Evolutionary conservation across 2,329 filamentous ascomycete species (phyloP), one percentile per base, ranked within the genome.

Genomic region (Exophiala calicioides): DNA sequence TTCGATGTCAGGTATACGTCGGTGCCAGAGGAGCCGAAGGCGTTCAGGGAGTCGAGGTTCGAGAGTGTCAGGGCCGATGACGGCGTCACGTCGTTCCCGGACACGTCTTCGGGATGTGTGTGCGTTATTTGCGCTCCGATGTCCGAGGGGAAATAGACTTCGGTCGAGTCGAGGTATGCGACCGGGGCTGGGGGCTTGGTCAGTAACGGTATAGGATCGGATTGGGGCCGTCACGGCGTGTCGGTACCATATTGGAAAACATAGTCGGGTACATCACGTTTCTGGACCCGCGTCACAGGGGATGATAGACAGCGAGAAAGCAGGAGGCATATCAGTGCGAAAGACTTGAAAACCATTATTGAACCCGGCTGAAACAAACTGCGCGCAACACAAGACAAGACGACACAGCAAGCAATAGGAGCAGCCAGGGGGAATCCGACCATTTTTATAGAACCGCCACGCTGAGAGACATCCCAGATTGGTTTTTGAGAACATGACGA

Each of bases 1-100:
- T 65, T 64, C 3, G 75, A 75, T 1, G 76, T 77, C 6, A 79
- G 58, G 47, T 71, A 79, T 5, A 78, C 68, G 37, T 71, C 66
- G 1, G 58, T 61, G 24, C 74, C 73, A 1, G 71, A 73, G 43
- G 68, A 61, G 1, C 70, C 72, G 41, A 68, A 62, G 3, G 49
- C 37, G 49, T 79, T 78, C 8, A 79, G 64, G 3, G 57, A 49
- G 52, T 74, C 65, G n/a, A 79, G 65, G 40, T 77, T 78, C 21
- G 71, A 50, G 3, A 78, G 65, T 2, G 67, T 73, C 9, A 78
- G 54, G 2, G 71, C 68, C 3, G 62, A 58, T 4, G 69, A 64
- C 3, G 62, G 62, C 4, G 62, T 34, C 15, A 79, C 61, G 1
- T 56, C 47, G 3, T 64, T 66, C 53, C 67, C 68, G 5, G 32